Evolutionary conservation across 257 asterid species (phyloP).

Genomic region (Plantago elongata): DNA sequence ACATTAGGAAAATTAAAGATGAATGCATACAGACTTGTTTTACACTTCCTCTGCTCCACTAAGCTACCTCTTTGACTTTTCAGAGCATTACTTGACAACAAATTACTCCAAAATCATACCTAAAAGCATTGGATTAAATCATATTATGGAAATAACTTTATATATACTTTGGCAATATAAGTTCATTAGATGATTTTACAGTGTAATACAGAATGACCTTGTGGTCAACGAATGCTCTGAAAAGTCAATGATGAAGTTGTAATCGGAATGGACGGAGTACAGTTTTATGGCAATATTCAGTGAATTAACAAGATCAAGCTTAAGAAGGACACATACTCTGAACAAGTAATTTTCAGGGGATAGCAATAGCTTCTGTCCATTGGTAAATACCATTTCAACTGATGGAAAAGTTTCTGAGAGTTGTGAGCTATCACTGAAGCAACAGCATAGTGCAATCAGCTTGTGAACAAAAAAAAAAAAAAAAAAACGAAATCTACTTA

Average conservation of each 20-base stretch:
- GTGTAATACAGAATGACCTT: no score
- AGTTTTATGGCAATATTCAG: no score
- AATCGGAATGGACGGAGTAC: no score
- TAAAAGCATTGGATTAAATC: no score
- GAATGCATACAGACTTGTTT: constrained; percentile 6
- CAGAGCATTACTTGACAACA: no score
- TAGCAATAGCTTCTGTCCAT: constrained; percentile 76
- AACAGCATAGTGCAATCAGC: constrained; percentile 29
- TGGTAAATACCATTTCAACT: constrained; percentile 82
- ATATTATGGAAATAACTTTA: no score
- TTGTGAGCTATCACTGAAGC: constrained; percentile 61
- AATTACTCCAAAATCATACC: no score
- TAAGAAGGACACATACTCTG: constrained; percentile 48
- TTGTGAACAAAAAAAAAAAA: constrained; percentile 18
- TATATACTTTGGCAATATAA: no score
- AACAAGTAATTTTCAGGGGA: constrained; percentile 95
- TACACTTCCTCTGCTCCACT: not conserved
- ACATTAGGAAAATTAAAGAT: not conserved
- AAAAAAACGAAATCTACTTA: constrained; percentile 4
- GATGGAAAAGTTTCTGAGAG: constrained; percentile 73
- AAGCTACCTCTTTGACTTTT: no score
- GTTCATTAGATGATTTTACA: no score
- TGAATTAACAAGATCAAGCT: not conserved
- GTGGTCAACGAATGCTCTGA: no score
- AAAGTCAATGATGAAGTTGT: no score